These are phyloP conservation scores for Gnetum montanum DNA, from an alignment of 75 land plant species.

Conservation along the genomic window DNA sequence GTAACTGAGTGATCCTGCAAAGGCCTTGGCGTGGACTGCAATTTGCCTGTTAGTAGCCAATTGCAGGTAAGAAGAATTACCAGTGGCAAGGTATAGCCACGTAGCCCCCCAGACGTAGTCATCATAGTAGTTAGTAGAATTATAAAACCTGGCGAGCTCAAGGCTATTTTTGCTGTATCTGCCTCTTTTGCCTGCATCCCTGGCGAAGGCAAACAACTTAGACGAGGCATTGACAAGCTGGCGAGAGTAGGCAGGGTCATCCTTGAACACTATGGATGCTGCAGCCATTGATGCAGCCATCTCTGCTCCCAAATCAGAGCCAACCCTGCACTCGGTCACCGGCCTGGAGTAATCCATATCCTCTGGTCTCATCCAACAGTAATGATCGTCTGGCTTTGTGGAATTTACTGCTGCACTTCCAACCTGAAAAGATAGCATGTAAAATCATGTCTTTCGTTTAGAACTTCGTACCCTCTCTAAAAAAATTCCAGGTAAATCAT, in stretches of 20 bases:
- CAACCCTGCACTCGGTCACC: constrained; percentile 15
- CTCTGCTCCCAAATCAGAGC: constrained; percentile 90
- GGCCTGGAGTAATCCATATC: constrained; percentile 77
- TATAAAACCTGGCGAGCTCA: constrained; percentile 66
- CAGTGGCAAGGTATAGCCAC: constrained; percentile 97
- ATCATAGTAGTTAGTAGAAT: constrained; percentile 89
- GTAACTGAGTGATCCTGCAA: constrained; percentile 69
- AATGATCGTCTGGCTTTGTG: constrained; percentile 59
- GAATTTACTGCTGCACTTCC: background rate
- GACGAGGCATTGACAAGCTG: constrained; percentile 79
- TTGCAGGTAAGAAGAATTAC: constrained; percentile 71
- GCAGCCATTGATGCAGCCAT: constrained; percentile 98
- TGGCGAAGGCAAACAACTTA: constrained; percentile 49
- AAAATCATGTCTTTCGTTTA: too few relatives aligned
- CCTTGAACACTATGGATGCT: constrained; percentile 96
- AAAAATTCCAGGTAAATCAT: too few relatives aligned
- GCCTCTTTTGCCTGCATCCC: constrained; percentile 45
- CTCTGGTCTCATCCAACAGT: constrained; percentile 94
- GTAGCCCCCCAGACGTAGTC: constrained; percentile 96
- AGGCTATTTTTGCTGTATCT: constrained; percentile 56
- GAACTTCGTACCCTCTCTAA: too few relatives aligned
- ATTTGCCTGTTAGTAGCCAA: constrained; percentile 60
- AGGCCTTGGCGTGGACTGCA: constrained; percentile 78
- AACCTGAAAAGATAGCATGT: too few relatives aligned
- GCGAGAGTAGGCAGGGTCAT: constrained; percentile 66